Percentiles rank a stretch among this genome's conserved stretches.
phyloP scores from a whole-genome alignment of 257 asterid species.

The Verbena officinalis region DNA sequence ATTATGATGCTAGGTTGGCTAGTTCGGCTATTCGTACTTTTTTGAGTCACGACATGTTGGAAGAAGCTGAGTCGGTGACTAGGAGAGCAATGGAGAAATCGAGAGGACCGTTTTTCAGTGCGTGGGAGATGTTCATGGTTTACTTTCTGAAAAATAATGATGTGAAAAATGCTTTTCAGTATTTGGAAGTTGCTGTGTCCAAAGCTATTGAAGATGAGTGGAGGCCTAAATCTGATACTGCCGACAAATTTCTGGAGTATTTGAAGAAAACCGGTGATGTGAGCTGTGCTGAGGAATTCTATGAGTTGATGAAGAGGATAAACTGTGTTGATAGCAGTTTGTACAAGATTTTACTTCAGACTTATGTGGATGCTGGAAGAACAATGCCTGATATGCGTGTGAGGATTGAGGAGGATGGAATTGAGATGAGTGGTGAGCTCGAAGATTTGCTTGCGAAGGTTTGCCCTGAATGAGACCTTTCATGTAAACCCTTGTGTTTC shows the following conservation, averaged over 20 bases:
- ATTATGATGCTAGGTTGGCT: slow-evolving; percentile 59
- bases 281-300: slow-evolving; percentile 63
- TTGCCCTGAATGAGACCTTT: slow-evolving; percentile 32
- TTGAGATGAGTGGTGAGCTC: slow-evolving; percentile 46
- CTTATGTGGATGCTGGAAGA: slow-evolving; percentile 56
- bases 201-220: slow-evolving; percentile 33
- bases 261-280: slow-evolving; percentile 51
- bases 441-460: slow-evolving; percentile 42
- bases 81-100: slow-evolving; percentile 42
- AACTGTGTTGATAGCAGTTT: slow-evolving; percentile 41
- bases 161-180: slow-evolving; percentile 44
- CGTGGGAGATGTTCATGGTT: slow-evolving; percentile 56
- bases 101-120: slow-evolving; percentile 51
- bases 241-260: slow-evolving; percentile 39
- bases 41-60: slow-evolving; percentile 49
- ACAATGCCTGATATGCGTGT: slow-evolving; percentile 36
- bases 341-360: slow-evolving; percentile 48
- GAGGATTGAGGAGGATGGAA: slow-evolving; percentile 57
- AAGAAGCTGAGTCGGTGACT: slow-evolving; percentile 59
- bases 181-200: slow-evolving; percentile 49
- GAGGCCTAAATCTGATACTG: slow-evolving; percentile 43
- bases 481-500: too few relatives aligned
- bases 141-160: slow-evolving; percentile 46
- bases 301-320: slow-evolving; percentile 53
- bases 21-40: slow-evolving; percentile 51